phyloP scores from a whole-genome alignment of 1,284 basidiomycete species.

The Naganishia sp. region DNA sequence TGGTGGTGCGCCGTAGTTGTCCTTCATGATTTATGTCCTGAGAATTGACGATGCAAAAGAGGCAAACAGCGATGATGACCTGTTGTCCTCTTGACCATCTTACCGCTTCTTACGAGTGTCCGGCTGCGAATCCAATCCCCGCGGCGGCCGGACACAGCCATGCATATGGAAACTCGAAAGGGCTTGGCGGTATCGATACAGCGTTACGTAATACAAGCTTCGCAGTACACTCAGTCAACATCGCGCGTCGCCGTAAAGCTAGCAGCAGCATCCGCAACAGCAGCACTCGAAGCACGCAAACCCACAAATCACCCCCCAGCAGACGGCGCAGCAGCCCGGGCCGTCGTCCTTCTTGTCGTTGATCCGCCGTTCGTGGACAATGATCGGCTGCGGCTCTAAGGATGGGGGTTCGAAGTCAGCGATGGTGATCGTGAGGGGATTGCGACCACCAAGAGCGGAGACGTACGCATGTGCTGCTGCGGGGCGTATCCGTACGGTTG shows the following conservation, averaged over 20 bases:
- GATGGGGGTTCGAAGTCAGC: background rate
- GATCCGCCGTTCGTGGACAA: constrained; percentile 1
- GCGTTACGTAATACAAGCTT: background rate
- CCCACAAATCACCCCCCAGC: constrained; percentile 18
- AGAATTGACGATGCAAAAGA: background rate
- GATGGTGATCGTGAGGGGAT: too few species aligned
- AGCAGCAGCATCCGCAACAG: constrained; percentile 13
- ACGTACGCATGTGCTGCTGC: constrained; percentile 3
- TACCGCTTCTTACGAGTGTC: background rate
- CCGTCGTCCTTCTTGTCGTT: constrained; percentile 11
- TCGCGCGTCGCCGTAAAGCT: background rate
- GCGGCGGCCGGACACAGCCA: background rate
- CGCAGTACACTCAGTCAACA: background rate
- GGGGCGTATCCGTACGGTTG: constrained; percentile 20
- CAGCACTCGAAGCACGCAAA: constrained; percentile 17
- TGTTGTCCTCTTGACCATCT: too few species aligned
- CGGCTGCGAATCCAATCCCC: background rate
- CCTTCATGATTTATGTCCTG: constrained; percentile 9
- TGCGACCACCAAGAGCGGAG: too few species aligned
- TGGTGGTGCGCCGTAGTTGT: constrained; percentile 22
- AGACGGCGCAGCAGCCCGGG: constrained; percentile 14
- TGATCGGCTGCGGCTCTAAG: background rate
- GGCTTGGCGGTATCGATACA: background rate
- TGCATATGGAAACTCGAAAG: background rate
- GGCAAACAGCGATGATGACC: background rate